Percentiles rank a stretch among this genome's conserved stretches.
phyloP scores from a whole-genome alignment of 371 early-diverging fungal species.

The Actinomortierella ambigua region DNA sequence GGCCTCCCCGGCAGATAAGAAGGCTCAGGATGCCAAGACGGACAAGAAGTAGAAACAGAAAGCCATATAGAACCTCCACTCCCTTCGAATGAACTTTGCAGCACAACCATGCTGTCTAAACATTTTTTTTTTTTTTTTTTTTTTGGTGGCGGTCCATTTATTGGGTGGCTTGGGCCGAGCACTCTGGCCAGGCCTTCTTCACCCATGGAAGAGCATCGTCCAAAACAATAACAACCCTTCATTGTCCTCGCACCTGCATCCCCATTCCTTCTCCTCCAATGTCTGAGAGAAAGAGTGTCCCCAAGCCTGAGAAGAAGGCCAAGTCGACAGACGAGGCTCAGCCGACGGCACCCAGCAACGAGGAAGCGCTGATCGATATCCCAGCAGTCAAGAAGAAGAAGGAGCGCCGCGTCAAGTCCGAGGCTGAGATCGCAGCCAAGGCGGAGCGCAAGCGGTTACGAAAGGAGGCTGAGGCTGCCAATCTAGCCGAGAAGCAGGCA shows the following conservation, averaged over 20 bases:
- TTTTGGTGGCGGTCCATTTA: no score
- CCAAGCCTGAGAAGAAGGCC: conserved; percentile 41
- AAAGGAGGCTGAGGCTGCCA: conserved; percentile 30
- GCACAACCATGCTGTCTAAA: no score
- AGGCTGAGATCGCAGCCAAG: conserved; percentile 41
- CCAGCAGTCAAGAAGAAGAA: conserved; percentile 43
- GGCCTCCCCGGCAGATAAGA: conserved; percentile 6
- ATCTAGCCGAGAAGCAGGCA: conserved; percentile 9
- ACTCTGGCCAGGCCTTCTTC: no score
- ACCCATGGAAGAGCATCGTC: no score
- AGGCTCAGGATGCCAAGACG: conserved; percentile 8
- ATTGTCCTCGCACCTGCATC: no score
- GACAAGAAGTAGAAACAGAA: conserved; percentile 24
- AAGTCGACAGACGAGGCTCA: not conserved
- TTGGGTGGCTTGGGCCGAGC: no score
- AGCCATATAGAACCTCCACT: no score
- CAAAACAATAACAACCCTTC: no score
- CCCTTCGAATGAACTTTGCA: no score
- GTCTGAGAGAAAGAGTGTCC: conserved; percentile 21
- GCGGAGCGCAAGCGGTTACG: conserved; percentile 40
- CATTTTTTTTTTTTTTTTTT: no score
- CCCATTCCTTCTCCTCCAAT: not conserved
- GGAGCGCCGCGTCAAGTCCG: conserved; percentile 44
- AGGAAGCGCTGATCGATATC: conserved; percentile 37
- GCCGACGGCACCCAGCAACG: not conserved